Evolutionary conservation across 2,329 filamentous ascomycete genomes (phyloP), one percentile per base, ranked within the genome.

Genomic region (Coniosporium tulheliwenetii): DNA sequence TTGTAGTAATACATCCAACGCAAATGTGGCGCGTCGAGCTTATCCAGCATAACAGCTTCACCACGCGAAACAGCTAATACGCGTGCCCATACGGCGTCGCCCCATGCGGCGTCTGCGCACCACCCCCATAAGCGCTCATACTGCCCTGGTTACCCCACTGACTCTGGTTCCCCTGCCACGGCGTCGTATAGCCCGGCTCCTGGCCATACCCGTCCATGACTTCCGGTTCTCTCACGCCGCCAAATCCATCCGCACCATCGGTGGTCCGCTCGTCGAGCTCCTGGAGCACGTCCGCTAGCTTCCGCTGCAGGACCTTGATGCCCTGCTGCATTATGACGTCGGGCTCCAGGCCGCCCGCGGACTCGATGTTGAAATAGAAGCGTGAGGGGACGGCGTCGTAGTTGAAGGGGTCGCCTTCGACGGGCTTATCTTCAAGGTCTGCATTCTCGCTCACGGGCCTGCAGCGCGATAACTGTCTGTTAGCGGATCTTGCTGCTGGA

Each of bases 281-380:
- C 44, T 75, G 69, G 45, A 94, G 80, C 33, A 95, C 74, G 3
- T 71, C 72, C 2, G 87, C 91, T 31, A 98, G 75, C 65, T 98
- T 98, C 49, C 81, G 75, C 59, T 96, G 91, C 42, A 98, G 67
- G 26, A 85, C 81, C 47, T 81, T 78, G 59, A 98, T 93, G 30
- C 86, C 87, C 52, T 85, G 78, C 52, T 87, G 79, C 39, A 98
- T 77, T 50, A 96, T 91, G 46, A 77, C 73, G 54, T 98, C 89
- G 0, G 91, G 89, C 29, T 91, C 84, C 45, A 96, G 75, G 51
- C 79, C 84, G 31, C 91, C 91, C 32, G 83, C 79, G 37, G 82
- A 81, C 61, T 98, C 91, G 37, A 98, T 81, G 55, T 95, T 86
- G 54, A 89, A 82, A 68, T 95, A 98, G 69, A 95, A 98, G 48